These are phyloP conservation scores for Lentinula sp. DNA, from an alignment of 768 basidiomycete species.

Conservation along the genomic window DNA sequence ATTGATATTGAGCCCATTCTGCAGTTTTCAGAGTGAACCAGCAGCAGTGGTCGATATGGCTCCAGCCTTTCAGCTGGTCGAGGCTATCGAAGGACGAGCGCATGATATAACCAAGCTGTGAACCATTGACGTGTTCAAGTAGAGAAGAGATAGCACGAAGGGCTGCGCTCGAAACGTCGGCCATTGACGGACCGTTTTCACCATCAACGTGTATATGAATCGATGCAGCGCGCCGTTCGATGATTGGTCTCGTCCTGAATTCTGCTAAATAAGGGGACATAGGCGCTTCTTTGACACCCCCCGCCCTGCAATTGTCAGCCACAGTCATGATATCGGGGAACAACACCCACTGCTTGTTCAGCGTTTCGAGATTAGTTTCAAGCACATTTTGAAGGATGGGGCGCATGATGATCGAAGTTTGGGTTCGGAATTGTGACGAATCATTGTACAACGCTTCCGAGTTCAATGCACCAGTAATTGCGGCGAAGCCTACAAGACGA, in stretches of 20 bases:
- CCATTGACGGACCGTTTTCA: constrained; percentile 71
- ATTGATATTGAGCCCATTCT: constrained; percentile 92
- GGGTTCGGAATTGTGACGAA: constrained; percentile 61
- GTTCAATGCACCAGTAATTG: constrained; percentile 70
- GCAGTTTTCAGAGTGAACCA: constrained; percentile 76
- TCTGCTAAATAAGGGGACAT: constrained; percentile 78
- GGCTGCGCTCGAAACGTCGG: constrained; percentile 70
- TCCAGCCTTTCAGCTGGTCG: constrained; percentile 59
- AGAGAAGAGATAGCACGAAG: constrained; percentile 68
- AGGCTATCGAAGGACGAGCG: constrained; percentile 68
- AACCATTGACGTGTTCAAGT: constrained; percentile 68
- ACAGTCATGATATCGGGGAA: background rate
- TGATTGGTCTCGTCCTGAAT: constrained; percentile 72
- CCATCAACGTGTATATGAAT: constrained; percentile 87
- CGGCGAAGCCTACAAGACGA: constrained; percentile 80
- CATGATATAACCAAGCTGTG: constrained; percentile 67
- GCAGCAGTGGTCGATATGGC: constrained; percentile 60
- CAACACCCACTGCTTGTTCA: constrained; percentile 64
- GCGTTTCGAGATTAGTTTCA: constrained; percentile 47
- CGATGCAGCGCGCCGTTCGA: constrained; percentile 81
- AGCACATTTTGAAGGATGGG: constrained; percentile 67
- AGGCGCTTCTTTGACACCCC: constrained; percentile 60
- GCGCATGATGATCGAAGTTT: constrained; percentile 63
- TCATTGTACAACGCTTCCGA: constrained; percentile 82
- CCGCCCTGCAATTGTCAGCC: constrained; percentile 35